Percentiles rank a stretch among this genome's conserved stretches.
Conservation (phyloP, 179 eudicot species). For the Patellifolia procumbens region DNA sequence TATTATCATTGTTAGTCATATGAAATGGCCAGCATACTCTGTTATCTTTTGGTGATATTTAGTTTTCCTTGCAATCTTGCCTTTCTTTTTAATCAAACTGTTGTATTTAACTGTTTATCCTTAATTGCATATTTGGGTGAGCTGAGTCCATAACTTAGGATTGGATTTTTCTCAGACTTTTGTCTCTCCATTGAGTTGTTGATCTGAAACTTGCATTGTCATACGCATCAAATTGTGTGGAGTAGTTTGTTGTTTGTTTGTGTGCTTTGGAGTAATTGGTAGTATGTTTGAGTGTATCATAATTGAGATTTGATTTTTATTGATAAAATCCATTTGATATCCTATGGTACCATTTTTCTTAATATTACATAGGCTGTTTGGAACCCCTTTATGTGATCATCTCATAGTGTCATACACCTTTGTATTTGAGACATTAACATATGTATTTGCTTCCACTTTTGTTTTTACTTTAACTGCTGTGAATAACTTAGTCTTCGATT, state of each 20-base stretch:
- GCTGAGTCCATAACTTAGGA: background rate
- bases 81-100: no score
- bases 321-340: background rate
- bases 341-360: background rate
- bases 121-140: background rate
- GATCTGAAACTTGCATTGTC: background rate
- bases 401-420: background rate
- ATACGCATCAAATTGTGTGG: background rate
- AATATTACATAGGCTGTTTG: background rate
- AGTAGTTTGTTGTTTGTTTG: no score
- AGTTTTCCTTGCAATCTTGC: no score
- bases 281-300: background rate
- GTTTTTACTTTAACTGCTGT: background rate
- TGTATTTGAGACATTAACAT: slow-evolving; percentile 9
- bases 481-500: background rate
- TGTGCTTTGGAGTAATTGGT: background rate
- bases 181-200: background rate
- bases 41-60: no score
- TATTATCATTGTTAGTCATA: background rate
- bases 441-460: background rate
- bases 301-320: background rate
- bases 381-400: background rate
- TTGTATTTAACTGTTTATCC: background rate
- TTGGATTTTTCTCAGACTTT: no score
- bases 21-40: background rate